A percentile compares a stretch with the other conserved stretches of the same genome.
Conservation (phyloP, 768 basidiomycete genomes). For the Amanita phalloides region DNA sequence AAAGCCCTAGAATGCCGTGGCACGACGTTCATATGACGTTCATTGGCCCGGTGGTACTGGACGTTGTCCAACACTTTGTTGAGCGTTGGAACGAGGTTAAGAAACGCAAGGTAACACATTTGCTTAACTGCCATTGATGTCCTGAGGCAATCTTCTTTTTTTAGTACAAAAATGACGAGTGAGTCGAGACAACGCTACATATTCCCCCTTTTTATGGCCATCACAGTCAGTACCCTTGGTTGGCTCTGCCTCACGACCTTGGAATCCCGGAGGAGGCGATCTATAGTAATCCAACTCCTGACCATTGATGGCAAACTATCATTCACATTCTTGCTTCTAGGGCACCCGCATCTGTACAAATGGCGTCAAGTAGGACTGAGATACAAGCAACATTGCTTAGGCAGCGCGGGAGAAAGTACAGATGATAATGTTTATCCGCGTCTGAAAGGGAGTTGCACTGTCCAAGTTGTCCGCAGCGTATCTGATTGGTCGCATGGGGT, state of each 20-base stretch:
- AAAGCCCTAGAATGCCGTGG: conserved; percentile 85
- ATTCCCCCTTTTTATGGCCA: not conserved
- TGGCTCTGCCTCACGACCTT: conserved; percentile 72
- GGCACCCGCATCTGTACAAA: conserved; percentile 57
- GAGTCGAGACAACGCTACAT: conserved; percentile 12
- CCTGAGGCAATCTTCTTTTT: not conserved
- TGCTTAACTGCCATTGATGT: not conserved
- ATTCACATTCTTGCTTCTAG: conserved; percentile 12
- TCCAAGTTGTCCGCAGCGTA: conserved; percentile 80
- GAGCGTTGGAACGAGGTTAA: conserved; percentile 91
- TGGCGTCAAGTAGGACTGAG: conserved; percentile 47
- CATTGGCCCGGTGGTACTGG: conserved; percentile 72
- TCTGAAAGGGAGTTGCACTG: conserved; percentile 41
- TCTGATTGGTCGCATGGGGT: conserved; percentile 94
- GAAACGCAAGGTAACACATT: conserved; percentile 48
- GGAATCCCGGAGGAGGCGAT: conserved; percentile 51
- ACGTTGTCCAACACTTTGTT: conserved; percentile 87
- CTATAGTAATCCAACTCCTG: conserved; percentile 22
- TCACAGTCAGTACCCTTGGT: conserved; percentile 46
- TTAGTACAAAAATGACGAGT: conserved; percentile 39
- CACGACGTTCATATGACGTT: conserved; percentile 93
- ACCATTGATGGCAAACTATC: not conserved
- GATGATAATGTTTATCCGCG: conserved; percentile 15
- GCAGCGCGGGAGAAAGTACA: conserved; percentile 22
- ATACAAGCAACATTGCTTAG: conserved; percentile 55